phyloP scores from a whole-genome alignment of 75 land plant genomes.

The Ceratopteris richardii region DNA sequence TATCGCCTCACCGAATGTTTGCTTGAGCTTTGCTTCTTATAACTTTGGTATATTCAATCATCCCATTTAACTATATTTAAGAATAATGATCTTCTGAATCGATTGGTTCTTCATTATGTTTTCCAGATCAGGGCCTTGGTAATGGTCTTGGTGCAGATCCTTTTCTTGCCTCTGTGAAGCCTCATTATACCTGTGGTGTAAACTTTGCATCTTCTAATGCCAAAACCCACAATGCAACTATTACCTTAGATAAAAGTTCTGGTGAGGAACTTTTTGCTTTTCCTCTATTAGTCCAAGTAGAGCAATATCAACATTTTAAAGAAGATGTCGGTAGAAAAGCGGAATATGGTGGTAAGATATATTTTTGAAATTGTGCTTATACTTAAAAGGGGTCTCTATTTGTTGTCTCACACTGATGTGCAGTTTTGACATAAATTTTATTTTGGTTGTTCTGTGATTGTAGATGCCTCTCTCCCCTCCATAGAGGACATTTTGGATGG shows the following conservation, averaged over 20 bases:
- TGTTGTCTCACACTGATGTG: too few relatives aligned
- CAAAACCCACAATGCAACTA: constrained; percentile 5
- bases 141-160: constrained; percentile 6
- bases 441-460: neutral
- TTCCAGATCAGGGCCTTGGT: constrained; percentile 13
- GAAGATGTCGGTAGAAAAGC: neutral
- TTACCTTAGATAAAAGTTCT: constrained; percentile 4
- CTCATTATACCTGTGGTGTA: constrained; percentile 5
- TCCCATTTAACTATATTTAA: too few relatives aligned
- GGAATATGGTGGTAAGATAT: neutral
- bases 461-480: neutral
- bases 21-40: too few relatives aligned
- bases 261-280: constrained; percentile 9
- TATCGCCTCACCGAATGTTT: too few relatives aligned
- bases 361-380: too few relatives aligned
- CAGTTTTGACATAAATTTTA: too few relatives aligned
- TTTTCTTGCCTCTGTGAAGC: neutral
- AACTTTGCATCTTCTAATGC: constrained; percentile 25
- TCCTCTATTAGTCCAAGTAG: constrained; percentile 13
- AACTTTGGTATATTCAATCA: too few relatives aligned
- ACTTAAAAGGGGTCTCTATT: too few relatives aligned
- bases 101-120: too few relatives aligned
- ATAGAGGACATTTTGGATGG: constrained; percentile 7
- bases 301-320: constrained; percentile 13
- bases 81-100: too few relatives aligned